Base-by-base conservation (phyloP, 106 monocot species). In the Iris macrosiphon region DNA sequence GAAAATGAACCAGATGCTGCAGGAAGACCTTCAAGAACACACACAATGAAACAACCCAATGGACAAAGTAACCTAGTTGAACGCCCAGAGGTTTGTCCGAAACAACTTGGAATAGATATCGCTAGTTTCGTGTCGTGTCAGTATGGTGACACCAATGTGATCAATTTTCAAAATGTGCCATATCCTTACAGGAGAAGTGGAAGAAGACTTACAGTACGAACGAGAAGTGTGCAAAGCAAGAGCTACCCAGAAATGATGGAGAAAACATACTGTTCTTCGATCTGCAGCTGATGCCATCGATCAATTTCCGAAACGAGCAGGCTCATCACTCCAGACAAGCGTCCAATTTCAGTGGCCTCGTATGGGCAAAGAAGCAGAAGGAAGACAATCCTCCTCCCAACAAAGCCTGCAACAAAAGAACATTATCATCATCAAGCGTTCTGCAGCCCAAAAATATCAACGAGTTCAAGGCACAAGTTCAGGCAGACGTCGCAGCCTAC, bases 201-300 rank as follows among this genome's bases (percentile, higher is more conserved):
- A 45, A 49, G 2, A 62, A 42, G 41, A 51, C 25, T 30, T 16
- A 42, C 14, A 42, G 44, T 57, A 15, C 30, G 7, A 39, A 47
- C n/a, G 59, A 26, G 33, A 50, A 30, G 40, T 19, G 3, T 29
- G 16, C 26, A 43, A 68, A 52, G 34, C 25, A 54, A 52, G 57
- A 70, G 38, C 19, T 25, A 6, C 34, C 66, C 40, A 58, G 7
- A 62, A 17, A 53, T 30, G 60, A 60, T 28, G 29, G 52, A 24
- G 52, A 62, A 3, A 54, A 43, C n/a, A 76, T 73, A 58, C 49
- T 74, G 21, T 50, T 66, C 25, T 56, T 74, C 31, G 81, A 77
- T 66, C 53, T 63, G 28, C 60, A 73, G 34, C 69, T 69, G 1
- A 37, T 35, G 24, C 38, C 71, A 47, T n/a, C 35, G 38, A 64